A percentile compares a stretch with the other conserved stretches of the same genome.
Evolutionary conservation across 495 filamentous ascomycete species (phyloP).

Genomic region (Podospora pseudoanserina): DNA sequence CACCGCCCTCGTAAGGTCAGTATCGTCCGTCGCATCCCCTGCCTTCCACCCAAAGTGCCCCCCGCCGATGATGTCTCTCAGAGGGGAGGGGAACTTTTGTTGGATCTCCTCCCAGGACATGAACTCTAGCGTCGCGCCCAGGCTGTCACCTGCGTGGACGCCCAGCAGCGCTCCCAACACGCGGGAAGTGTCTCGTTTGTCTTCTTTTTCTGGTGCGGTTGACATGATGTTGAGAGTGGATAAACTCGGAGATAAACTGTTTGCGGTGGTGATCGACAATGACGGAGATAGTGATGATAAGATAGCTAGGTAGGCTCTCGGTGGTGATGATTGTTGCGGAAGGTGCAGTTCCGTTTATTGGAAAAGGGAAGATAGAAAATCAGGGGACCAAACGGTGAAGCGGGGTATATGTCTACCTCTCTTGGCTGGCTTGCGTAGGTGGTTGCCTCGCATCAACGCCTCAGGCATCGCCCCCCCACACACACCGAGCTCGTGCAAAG

Average conservation of each 20-base stretch:
- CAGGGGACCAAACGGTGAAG: not conserved
- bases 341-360: not conserved
- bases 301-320: too few relatives aligned
- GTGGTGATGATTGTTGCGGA: not conserved
- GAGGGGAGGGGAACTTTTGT: constrained; percentile 14
- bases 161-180: constrained; percentile 33
- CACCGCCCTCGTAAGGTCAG: constrained; percentile 22
- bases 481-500: not conserved
- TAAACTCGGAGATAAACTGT: not conserved
- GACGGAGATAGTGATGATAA: not conserved
- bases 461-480: not conserved
- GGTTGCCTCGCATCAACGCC: not conserved
- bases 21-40: constrained; percentile 25
- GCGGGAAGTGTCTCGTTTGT: constrained; percentile 10
- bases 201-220: not conserved
- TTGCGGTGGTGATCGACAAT: not conserved
- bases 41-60: constrained; percentile 29
- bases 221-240: not conserved
- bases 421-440: not conserved
- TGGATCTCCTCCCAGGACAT: constrained; percentile 24
- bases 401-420: not conserved
- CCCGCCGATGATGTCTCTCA: constrained; percentile 31
- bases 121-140: constrained; percentile 35
- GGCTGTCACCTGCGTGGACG: constrained; percentile 34
- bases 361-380: not conserved